A percentile compares a stretch with the other conserved stretches of the same genome.
phyloP scores from a whole-genome alignment of 768 basidiomycete species.

The Amanita phalloides region DNA sequence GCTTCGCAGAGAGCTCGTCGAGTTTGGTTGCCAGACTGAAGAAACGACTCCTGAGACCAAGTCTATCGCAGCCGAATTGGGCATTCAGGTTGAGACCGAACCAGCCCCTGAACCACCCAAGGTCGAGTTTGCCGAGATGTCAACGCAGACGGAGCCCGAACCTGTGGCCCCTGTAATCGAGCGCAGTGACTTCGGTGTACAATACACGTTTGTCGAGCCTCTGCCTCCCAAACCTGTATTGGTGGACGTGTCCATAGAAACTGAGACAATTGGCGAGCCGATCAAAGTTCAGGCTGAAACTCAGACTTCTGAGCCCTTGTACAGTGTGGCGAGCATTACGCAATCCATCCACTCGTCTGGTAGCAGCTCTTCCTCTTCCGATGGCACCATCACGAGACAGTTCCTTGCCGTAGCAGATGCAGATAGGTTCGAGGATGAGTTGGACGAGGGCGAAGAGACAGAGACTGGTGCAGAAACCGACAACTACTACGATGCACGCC shows the following conservation, averaged over 20 bases:
- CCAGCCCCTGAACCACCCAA: constrained; percentile 15
- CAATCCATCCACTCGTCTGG: constrained; percentile 16
- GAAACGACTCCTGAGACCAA: constrained; percentile 10
- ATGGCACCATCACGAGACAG: constrained; percentile 28
- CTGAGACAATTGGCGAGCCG: constrained; percentile 21
- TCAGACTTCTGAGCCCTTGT: constrained; percentile 23
- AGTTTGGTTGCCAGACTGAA: constrained; percentile 62
- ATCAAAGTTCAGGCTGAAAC: constrained; percentile 19
- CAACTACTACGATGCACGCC: constrained; percentile 73
- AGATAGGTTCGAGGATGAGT: constrained; percentile 13
- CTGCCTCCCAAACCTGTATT: constrained; percentile 18
- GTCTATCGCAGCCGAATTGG: constrained; percentile 22
- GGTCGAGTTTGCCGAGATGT: constrained; percentile 21
- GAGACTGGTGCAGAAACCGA: constrained; percentile 63
- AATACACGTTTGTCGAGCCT: constrained; percentile 27
- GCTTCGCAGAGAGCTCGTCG: constrained; percentile 34
- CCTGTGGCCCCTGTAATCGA: constrained; percentile 21
- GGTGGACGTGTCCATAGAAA: constrained; percentile 22
- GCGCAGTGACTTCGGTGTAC: constrained; percentile 38
- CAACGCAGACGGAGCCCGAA: constrained; percentile 35
- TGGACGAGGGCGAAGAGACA: constrained; percentile 19
- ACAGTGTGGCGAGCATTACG: constrained; percentile 31
- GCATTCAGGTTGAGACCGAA: constrained; percentile 28
- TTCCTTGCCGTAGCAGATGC: constrained; percentile 21
- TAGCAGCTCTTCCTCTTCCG: constrained; percentile 21